Evolutionary conservation across 78 protist species (phyloP).

Genomic region (Protostelium mycophagum): DNA sequence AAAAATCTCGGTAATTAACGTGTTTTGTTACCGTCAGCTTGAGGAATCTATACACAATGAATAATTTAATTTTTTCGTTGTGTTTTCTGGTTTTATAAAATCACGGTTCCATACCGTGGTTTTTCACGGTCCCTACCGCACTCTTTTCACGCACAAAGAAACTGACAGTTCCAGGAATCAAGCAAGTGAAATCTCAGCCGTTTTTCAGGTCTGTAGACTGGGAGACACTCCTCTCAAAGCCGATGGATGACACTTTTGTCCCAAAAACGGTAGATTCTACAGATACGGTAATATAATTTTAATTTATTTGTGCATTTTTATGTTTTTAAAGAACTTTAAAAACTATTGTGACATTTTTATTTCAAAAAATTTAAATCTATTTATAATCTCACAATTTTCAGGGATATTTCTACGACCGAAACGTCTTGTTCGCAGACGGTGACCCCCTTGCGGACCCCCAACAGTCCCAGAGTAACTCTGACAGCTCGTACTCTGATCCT

Average conservation of each 20-base stretch:
- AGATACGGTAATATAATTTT: no score
- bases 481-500: neutral
- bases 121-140: neutral
- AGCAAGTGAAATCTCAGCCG: slow-evolving; percentile 60
- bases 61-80: neutral
- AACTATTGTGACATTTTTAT: no score
- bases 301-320: no score
- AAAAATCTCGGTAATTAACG: no score
- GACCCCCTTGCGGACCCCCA: neutral
- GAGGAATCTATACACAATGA: no score
- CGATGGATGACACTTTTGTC: slow-evolving; percentile 36
- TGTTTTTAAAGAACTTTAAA: no score
- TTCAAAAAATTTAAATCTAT: no score
- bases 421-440: neutral
- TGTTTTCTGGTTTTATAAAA: no score
- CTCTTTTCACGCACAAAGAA: slow-evolving; percentile 14
- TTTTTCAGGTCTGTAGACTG: slow-evolving; percentile 57
- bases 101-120: no score
- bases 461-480: neutral
- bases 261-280: slow-evolving; percentile 48
- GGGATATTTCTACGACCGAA: neutral
- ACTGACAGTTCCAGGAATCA: slow-evolving; percentile 43
- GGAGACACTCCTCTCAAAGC: slow-evolving; percentile 46
- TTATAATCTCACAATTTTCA: no score
- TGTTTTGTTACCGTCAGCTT: no score